Base-by-base conservation (phyloP, 140 eudicot species). In the Oenanthe javanica region DNA sequence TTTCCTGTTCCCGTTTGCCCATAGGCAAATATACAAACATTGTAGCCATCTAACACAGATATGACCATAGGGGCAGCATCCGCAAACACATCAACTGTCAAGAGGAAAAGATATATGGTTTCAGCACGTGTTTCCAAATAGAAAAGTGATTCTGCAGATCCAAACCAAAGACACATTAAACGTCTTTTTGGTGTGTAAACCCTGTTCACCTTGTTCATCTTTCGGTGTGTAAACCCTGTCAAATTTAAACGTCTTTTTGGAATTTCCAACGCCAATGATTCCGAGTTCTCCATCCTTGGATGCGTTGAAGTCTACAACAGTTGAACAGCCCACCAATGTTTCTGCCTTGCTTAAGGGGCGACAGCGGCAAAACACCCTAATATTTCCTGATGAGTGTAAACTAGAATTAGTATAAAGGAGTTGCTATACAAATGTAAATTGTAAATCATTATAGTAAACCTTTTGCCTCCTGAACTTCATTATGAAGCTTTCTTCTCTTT, bases 1-100 rank as follows among this genome's bases (percentile, higher is more conserved):
- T 94, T 94, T 77, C 99, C 99, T 1, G 99, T 94, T 64, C 99
- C 99, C 2, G 99, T 94, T 89, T 94, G 99, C 9, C 99, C 99
- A 52, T 94, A 94, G 55, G 99, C 99, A 89, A 94, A 94, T 72
- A 94, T 94, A 78, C 99, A 94, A 46, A 94, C 99, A 16, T 94
- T 94, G 89, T 90, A 94, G 18, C 99, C 99, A 77, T 94, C 99
- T 77, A 94, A 88, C 9, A 94, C 97, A 3, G 97, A 94, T 25
- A 85, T 86, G 67, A 89, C 99, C 92, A 94, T 51, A 7, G 99
- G 97, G 61, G 87, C 89, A 83, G 99, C 97, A 88, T 94, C 97
- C 19, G 88, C 89, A 70, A 90, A 94, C 74, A 94, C 97, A 80
- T 94, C 97, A 82, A 82, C 99, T 94, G 93, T 80, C 45, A 49